phyloP scores from a whole-genome alignment of 176 grass and related monocot genomes.

The Bothriochloa decipiens region DNA sequence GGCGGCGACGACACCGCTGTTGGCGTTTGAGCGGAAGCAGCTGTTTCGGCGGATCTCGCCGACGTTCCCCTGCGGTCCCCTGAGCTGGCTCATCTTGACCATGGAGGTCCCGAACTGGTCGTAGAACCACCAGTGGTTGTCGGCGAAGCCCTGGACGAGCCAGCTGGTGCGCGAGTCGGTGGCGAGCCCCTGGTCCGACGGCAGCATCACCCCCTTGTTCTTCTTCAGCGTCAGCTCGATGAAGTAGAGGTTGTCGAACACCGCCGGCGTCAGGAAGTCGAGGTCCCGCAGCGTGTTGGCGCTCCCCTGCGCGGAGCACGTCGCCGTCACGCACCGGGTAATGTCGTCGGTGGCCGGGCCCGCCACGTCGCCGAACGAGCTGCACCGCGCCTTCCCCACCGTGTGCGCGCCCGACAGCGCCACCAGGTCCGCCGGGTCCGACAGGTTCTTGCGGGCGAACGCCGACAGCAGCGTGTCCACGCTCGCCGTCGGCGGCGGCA shows the following conservation, averaged over 20 bases:
- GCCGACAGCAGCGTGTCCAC: neutral
- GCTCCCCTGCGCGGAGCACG: constrained; percentile 4
- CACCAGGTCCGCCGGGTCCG: constrained; percentile 45
- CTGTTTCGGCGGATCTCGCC: constrained; percentile 48
- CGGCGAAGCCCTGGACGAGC: constrained; percentile 34
- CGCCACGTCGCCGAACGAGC: neutral
- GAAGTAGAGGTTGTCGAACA: constrained; percentile 59
- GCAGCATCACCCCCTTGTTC: constrained; percentile 37
- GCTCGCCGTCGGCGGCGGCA: constrained; percentile 25
- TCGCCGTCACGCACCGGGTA: neutral
- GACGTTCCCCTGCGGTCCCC: constrained; percentile 26
- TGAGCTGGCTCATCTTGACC: constrained; percentile 49
- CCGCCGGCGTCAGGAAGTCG: constrained; percentile 30
- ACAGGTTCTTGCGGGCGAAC: constrained; percentile 14
- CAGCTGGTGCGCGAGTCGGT: constrained; percentile 21
- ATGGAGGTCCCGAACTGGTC: constrained; percentile 52
- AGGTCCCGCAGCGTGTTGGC: neutral
- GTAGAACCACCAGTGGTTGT: constrained; percentile 57
- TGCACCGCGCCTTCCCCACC: constrained; percentile 46
- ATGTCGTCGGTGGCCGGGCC: neutral
- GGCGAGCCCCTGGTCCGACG: constrained; percentile 46
- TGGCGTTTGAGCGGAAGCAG: constrained; percentile 40
- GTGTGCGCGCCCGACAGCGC: constrained; percentile 66
- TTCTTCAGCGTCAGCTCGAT: constrained; percentile 21
- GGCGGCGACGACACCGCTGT: neutral